These are phyloP conservation scores for Candida verbasci DNA, from an alignment of 805 yeast genomes.

Conservation along the genomic window DNA sequence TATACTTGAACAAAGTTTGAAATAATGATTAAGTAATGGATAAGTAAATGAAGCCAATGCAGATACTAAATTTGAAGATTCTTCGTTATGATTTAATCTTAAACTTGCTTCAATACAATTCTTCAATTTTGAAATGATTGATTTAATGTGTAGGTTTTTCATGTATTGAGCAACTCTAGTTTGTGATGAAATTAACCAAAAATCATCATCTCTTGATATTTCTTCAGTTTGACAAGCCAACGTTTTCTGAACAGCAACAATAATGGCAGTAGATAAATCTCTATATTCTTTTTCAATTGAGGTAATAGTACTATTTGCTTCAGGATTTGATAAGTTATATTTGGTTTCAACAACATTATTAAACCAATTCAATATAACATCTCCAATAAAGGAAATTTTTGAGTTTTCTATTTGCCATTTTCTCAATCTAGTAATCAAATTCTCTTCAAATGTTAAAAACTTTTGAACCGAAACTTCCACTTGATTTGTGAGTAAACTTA, in stretches of 20 bases:
- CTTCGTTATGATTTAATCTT: conserved; percentile 30
- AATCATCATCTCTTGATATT: conserved; percentile 46
- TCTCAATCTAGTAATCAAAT: conserved; percentile 22
- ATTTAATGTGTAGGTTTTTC: conserved; percentile 37
- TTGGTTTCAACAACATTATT: conserved; percentile 9
- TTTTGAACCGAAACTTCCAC: conserved; percentile 16
- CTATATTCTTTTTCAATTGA: conserved; percentile 46
- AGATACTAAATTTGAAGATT: conserved; percentile 34
- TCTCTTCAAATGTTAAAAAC: conserved; percentile 16
- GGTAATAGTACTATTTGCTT: conserved; percentile 18
- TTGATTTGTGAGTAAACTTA: conserved; percentile 10
- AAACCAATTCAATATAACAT: conserved; percentile 47
- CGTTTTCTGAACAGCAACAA: conserved; percentile 65
- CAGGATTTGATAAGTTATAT: conserved; percentile 17
- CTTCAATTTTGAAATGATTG: conserved; percentile 32
- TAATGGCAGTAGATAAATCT: conserved; percentile 50
- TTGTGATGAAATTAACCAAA: conserved; percentile 61
- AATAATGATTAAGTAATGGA: conserved; percentile 64
- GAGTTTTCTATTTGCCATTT: conserved; percentile 31
- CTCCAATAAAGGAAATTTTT: conserved; percentile 42
- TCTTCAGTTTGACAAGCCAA: conserved; percentile 30
- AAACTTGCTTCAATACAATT: conserved; percentile 31
- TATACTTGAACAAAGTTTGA: conserved; percentile 41
- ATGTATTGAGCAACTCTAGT: conserved; percentile 37
- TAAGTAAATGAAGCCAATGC: conserved; percentile 52